Base-by-base conservation (phyloP, 139 green algal genomes). In the Pleodorina starrii region DNA sequence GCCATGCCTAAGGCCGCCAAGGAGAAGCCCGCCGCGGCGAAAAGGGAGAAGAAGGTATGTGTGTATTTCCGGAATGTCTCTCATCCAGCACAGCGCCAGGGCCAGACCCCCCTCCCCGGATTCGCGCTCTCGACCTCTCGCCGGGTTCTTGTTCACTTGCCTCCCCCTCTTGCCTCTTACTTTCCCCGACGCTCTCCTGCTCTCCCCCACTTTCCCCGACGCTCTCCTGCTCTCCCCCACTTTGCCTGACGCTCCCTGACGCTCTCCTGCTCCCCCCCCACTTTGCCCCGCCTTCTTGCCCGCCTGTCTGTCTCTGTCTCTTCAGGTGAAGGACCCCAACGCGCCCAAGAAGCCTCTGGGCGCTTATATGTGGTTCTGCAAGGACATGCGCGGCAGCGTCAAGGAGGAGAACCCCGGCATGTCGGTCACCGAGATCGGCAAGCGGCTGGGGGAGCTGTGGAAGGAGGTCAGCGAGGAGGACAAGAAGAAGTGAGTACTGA, bases 281-380 rank as follows among this genome's bases (percentile, higher is more conserved):
- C n/a, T 43, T 36, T 21, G 42, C 54, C 6, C 21, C 54, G 9
- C 29, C 25, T 66, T 12, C 54, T 66, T 25, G 54, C 54, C 21
- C 54, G 54, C 54, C 54, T 66, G 54, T 12, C 54, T 66, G 54
- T 25, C 50, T 60, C 17, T 17, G 21, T 66, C 25, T 66, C 54
- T n/a, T n/a, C 54, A 86, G 79, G 48, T 63, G 10, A 95, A 94
- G 89, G 94, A 96, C 84, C 93, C 92, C 86, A 93, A 95, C 71
- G 90, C 89, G 21, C 94, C 94, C 38, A 97, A 95, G 90, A 92
- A 94, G 84, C 91, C 93, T 16, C 71, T 85, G 35, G 92, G 90
- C 27, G 92, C 95, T 32, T 97, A 96, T 93, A 96, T 97, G 86
- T 96, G 92, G 77, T 97, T 95, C 87, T 94, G 86, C 87, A 92